A percentile compares a stretch with the other conserved stretches of the same genome.
Evolutionary conservation across 768 basidiomycete genomes (phyloP).

Genomic region (Mycena vitilis): DNA sequence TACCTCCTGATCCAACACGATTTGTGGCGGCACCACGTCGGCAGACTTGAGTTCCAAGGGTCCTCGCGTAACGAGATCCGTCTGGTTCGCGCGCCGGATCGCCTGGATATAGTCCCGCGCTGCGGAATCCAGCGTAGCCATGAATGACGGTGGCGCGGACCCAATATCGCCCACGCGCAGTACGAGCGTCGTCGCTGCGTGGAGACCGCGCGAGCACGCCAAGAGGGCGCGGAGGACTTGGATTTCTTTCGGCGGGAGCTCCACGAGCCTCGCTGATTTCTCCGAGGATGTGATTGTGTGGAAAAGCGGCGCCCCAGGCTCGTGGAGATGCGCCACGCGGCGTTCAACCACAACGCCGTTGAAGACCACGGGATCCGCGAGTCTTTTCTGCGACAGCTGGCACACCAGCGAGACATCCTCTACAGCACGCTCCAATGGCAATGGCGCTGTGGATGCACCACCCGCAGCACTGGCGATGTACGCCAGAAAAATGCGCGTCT

Average conservation of each 20-base stretch:
- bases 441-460: not conserved
- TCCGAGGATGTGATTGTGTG: no score
- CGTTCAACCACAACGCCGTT: constrained; percentile 33
- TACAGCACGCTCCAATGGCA: constrained; percentile 33
- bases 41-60: constrained; percentile 45
- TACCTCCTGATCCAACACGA: constrained; percentile 44
- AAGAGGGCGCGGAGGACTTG: not conserved
- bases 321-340: constrained; percentile 26
- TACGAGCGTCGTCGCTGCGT: not conserved
- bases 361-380: constrained; percentile 39
- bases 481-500: constrained; percentile 31
- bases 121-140: constrained; percentile 34
- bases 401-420: not conserved
- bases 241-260: no score
- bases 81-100: constrained; percentile 39
- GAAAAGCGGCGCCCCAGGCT: no score
- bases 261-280: no score
- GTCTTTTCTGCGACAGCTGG: constrained; percentile 8
- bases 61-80: constrained; percentile 38
- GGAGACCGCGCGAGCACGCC: not conserved
- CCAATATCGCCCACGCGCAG: constrained; percentile 32
- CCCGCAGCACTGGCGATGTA: constrained; percentile 4
- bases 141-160: constrained; percentile 20
- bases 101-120: constrained; percentile 39
- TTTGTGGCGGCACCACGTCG: constrained; percentile 39